phyloP scores from a whole-genome alignment of 805 yeast species.

The Candida tibetensis region DNA sequence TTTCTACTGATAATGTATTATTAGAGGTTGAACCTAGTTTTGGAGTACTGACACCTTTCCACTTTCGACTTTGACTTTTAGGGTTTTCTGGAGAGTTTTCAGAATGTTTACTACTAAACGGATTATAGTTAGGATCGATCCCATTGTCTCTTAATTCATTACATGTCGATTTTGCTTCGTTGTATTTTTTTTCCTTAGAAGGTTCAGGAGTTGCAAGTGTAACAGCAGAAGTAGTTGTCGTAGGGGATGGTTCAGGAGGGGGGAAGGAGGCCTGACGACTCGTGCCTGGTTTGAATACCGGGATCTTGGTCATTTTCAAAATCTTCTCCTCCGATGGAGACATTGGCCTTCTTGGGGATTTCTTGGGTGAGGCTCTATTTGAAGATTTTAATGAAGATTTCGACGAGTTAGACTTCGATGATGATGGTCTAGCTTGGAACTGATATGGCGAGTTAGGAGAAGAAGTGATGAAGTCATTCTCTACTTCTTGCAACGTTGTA shows the following conservation, averaged over 20 bases:
- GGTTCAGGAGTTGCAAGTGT: neutral
- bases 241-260: neutral
- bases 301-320: constrained; percentile 24
- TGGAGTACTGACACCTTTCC: too few species aligned
- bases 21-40: too few species aligned
- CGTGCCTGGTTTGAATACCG: constrained; percentile 15
- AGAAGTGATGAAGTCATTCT: neutral
- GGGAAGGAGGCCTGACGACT: neutral
- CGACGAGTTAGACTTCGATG: constrained; percentile 2
- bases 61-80: too few species aligned
- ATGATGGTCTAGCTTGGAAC: neutral
- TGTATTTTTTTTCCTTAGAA: too few species aligned
- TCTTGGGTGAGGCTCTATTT: constrained; percentile 4
- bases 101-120: too few species aligned
- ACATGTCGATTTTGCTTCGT: too few species aligned
- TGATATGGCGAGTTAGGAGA: constrained; percentile 1
- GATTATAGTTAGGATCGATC: too few species aligned
- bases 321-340: constrained; percentile 25
- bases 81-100: too few species aligned
- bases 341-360: constrained; percentile 16
- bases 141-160: too few species aligned
- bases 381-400: constrained; percentile 1
- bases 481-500: neutral
- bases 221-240: neutral
- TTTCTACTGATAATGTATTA: too few species aligned